A percentile compares a stretch with the other conserved stretches of the same genome.
Evolutionary conservation across 225 moss, liverwort and hornwort genomes (phyloP).

Genomic region (Bryum argenteum): DNA sequence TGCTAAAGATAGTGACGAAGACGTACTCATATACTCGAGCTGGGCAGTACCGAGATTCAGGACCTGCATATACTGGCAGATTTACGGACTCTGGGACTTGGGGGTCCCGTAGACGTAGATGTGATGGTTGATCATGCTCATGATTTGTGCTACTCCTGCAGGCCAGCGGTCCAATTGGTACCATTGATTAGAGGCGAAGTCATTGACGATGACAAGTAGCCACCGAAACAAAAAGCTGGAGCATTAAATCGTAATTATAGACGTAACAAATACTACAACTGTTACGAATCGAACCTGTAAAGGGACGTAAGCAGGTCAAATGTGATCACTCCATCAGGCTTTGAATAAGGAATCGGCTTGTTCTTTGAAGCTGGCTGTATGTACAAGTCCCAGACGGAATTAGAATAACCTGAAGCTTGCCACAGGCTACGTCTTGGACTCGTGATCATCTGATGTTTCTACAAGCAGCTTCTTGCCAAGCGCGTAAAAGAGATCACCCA

Average conservation of each 20-base stretch:
- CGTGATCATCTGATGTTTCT: not conserved
- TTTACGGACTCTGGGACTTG: conserved; percentile 64
- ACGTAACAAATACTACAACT: conserved; percentile 6
- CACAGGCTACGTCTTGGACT: not conserved
- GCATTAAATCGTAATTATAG: not conserved
- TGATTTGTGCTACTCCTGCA: conserved; percentile 92
- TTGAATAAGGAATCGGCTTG: conserved; percentile 64
- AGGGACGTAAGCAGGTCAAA: conserved; percentile 86
- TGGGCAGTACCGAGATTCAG: conserved; percentile 80
- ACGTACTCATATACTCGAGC: conserved; percentile 84
- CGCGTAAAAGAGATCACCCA: not conserved
- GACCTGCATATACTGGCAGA: conserved; percentile 68
- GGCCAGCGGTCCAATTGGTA: not conserved
- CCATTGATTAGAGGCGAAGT: not conserved
- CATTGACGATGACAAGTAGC: not conserved
- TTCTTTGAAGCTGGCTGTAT: conserved; percentile 71
- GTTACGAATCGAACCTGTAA: conserved; percentile 55
- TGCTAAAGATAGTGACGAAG: not conserved
- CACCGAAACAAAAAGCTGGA: not conserved
- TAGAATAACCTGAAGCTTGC: conserved; percentile 4
- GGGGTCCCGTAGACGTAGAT: conserved; percentile 64
- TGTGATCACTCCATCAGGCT: conserved; percentile 71
- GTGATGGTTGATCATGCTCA: conserved; percentile 84
- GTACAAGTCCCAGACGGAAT: not conserved
- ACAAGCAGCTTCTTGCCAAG: not conserved